A percentile compares a stretch with the other conserved stretches of the same genome.
Evolutionary conservation across 2,329 filamentous ascomycete species (phyloP).

Genomic region (Neurospora sp.): DNA sequence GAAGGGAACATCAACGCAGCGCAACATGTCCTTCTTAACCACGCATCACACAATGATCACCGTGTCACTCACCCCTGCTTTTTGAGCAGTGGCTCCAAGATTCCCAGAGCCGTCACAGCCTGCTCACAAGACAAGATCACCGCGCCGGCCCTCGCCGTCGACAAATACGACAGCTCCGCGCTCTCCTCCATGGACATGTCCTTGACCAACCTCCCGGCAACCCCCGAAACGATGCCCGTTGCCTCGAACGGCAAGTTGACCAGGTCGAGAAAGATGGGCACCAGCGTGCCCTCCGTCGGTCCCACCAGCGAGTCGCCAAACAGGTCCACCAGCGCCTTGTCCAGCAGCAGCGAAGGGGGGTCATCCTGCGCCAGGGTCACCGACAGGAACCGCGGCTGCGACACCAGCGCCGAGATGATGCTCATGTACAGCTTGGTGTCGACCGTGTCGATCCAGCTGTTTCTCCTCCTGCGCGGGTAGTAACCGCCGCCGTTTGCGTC

Average conservation of each 20-base stretch:
- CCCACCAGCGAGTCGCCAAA: constrained; percentile 70
- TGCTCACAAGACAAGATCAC: constrained; percentile 76
- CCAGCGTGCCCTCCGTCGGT: constrained; percentile 58
- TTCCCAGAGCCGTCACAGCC: constrained; percentile 61
- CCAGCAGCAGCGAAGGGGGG: constrained; percentile 62
- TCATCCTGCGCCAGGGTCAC: constrained; percentile 65
- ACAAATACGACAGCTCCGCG: constrained; percentile 82
- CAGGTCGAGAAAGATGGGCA: constrained; percentile 85
- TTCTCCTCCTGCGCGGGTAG: constrained; percentile 4
- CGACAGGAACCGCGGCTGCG: constrained; percentile 61
- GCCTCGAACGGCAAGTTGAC: constrained; percentile 73
- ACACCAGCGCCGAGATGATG: constrained; percentile 50
- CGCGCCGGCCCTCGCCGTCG: constrained; percentile 77
- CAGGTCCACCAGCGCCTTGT: constrained; percentile 54
- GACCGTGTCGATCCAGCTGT: constrained; percentile 46
- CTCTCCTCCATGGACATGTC: constrained; percentile 49
- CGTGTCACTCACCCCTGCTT: constrained; percentile 17
- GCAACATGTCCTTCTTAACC: not conserved
- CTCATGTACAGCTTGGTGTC: constrained; percentile 55
- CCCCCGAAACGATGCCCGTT: constrained; percentile 89
- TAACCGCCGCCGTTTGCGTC: constrained; percentile 13
- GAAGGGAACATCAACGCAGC: not conserved
- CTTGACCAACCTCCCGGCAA: constrained; percentile 72
- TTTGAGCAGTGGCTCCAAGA: constrained; percentile 46
- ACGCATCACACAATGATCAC: not conserved